Base-by-base conservation (phyloP, 164 flowering plant species). In the Vitis cinerea region DNA sequence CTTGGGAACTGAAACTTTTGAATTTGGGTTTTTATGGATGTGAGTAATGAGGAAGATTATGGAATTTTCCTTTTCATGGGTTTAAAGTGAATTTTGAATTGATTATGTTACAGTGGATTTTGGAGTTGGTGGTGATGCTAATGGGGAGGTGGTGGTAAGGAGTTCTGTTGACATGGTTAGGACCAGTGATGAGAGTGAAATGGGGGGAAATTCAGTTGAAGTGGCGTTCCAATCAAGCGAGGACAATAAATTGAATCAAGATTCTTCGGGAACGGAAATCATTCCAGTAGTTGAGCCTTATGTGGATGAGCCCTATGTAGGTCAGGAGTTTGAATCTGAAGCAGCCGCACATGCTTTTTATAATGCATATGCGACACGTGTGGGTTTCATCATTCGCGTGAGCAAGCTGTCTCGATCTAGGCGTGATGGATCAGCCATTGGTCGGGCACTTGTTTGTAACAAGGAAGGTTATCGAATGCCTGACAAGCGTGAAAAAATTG, bases 321-420 rank as follows among this genome's bases (percentile, higher is more conserved):
- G 94, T 19, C 86, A 81, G 75, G 91, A 89, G 69, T 89, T 89
- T 75, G 94, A 87, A 23, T 79, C 91, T 31, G 94, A 89, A 75
- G 85, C 88, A 14, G 91, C 86, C 55, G 90, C 90, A 0, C 90
- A 86, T 77, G 84, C 88, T 58, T 89, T 89, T 79, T 89, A 89
- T 62, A 87, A 87, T 77, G 80, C 83, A 19, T 89, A 89, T 78
- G 94, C 91, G 4, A 80, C 90, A 16, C 83, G 84, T 4, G 73
- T 86, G 9, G 94, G 94, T 30, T 89, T 89, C 58, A 57, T 87
- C 8, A 83, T 86, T 14, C 88, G 94, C 47, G 90, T 86, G 29
- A 89, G 90, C 82, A 87, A 89, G 74, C 83, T 89, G 19, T 87
- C 88, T 54, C 84, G 94, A n/a, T 89, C 94, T 23, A 86, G 91